These are phyloP conservation scores for Smallanthus sonchifolius DNA, from an alignment of 129 eudicot species.

Conservation along the genomic window DNA sequence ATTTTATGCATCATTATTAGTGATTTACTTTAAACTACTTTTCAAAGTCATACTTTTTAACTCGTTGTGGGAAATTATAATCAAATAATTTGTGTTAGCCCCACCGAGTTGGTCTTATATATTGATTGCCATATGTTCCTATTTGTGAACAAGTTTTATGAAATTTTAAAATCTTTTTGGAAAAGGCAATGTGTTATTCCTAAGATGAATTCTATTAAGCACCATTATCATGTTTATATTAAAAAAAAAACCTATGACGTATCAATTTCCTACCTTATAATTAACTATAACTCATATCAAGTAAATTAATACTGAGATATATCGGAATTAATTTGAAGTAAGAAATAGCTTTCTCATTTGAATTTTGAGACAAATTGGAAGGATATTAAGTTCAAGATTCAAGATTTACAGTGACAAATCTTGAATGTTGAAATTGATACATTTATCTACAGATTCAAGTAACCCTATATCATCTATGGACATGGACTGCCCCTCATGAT, in stretches of 20 bases:
- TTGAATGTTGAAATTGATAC: conserved; percentile 55
- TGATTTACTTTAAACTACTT: conserved; percentile 24
- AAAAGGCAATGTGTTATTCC: conserved; percentile 30
- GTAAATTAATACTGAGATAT: too few species aligned
- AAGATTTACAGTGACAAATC: conserved; percentile 40
- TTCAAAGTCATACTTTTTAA: conserved; percentile 26
- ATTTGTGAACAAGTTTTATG: conserved; percentile 34
- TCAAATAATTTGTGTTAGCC: conserved; percentile 39
- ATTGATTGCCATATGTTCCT: conserved; percentile 27
- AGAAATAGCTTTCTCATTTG: conserved; percentile 11
- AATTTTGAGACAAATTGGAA: conserved; percentile 14
- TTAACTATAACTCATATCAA: too few species aligned
- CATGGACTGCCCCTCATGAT: conserved; percentile 29
- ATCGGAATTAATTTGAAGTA: neutral
- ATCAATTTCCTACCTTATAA: too few species aligned
- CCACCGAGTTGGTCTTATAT: conserved; percentile 32
- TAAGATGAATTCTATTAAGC: conserved; percentile 21
- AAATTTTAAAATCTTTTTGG: conserved; percentile 26
- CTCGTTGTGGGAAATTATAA: conserved; percentile 37
- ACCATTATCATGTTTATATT: conserved; percentile 1
- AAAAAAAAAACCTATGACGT: too few species aligned
- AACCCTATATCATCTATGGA: conserved; percentile 60
- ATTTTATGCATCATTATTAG: conserved; percentile 20
- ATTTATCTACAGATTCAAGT: conserved; percentile 67
- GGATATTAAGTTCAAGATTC: conserved; percentile 33